A percentile compares a stretch with the other conserved stretches of the same genome.
Evolutionary conservation across 192 early-diverging fungal species (phyloP).

Genomic region (Entomortierella beljakovae): DNA sequence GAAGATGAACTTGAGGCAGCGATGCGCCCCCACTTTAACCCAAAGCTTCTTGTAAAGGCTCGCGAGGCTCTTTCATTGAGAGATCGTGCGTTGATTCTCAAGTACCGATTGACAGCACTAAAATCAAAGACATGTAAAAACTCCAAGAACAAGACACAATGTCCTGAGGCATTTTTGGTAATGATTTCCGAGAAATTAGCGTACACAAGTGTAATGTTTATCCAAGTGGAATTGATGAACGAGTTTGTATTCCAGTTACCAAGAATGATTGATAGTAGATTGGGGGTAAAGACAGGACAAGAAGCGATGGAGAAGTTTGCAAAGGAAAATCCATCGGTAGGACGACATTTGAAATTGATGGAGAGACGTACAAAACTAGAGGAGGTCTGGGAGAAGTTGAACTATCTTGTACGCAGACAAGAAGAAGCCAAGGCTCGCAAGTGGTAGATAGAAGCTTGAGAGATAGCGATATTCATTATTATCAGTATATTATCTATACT

Average conservation of each 20-base stretch:
- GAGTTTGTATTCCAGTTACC: conserved; percentile 99
- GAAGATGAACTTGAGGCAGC: conserved; percentile 63
- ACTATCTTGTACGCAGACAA: conserved; percentile 67
- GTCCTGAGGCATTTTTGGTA: conserved; percentile 93
- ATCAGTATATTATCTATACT: background rate
- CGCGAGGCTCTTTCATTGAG: conserved; percentile 83
- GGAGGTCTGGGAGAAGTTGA: conserved; percentile 78
- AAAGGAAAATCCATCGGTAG: conserved; percentile 86
- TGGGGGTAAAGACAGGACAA: conserved; percentile 88
- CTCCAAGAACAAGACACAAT: conserved; percentile 88
- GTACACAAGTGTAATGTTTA: conserved; percentile 97
- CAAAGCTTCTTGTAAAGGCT: conserved; percentile 81
- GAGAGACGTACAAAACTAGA: conserved; percentile 89
- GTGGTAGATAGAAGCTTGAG: conserved; percentile 5
- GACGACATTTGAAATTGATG: conserved; percentile 87
- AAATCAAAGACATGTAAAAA: conserved; percentile 84
- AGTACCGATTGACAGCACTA: conserved; percentile 83
- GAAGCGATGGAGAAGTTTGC: conserved; percentile 90
- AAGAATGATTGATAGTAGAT: conserved; percentile 89
- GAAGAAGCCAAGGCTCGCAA: conserved; percentile 61
- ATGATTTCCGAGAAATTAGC: conserved; percentile 96
- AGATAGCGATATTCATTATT: background rate
- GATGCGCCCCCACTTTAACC: conserved; percentile 74
- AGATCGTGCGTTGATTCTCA: conserved; percentile 80
- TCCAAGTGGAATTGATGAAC: conserved; percentile 95